Evolutionary conservation across 306 rosid genomes (phyloP).

Genomic region (Ochetophila trinervis): DNA sequence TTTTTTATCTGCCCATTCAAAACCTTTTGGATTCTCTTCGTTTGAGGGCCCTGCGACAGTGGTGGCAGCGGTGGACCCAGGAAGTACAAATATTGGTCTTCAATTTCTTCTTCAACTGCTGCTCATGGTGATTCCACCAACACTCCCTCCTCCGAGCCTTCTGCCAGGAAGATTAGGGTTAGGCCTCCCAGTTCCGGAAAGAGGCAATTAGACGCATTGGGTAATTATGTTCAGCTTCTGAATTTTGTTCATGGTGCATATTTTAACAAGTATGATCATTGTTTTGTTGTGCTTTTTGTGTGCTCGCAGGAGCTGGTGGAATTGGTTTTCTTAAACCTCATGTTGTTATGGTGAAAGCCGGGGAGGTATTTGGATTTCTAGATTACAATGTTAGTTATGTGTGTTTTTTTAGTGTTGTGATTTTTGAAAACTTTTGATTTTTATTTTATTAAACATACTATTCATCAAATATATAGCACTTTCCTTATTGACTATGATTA

Average conservation of each 20-base stretch:
- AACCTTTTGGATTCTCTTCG: too few relatives aligned
- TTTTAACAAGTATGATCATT: slow-evolving; percentile 2
- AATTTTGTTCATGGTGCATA: not conserved
- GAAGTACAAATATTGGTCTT: slow-evolving; percentile 65
- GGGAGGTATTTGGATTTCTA: slow-evolving; percentile 52
- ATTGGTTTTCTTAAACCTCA: slow-evolving; percentile 66
- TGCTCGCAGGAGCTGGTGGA: slow-evolving; percentile 55
- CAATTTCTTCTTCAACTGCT: slow-evolving; percentile 44
- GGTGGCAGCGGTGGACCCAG: slow-evolving; percentile 93
- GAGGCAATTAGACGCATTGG: slow-evolving; percentile 60
- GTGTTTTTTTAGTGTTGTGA: not conserved
- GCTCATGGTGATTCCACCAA: slow-evolving; percentile 51
- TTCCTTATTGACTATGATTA: too few relatives aligned
- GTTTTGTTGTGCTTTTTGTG: not conserved
- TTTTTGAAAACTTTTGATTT: too few relatives aligned
- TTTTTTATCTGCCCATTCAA: too few relatives aligned
- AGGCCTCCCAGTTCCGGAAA: slow-evolving; percentile 78
- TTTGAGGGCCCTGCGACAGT: too few relatives aligned
- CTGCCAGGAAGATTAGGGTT: slow-evolving; percentile 63
- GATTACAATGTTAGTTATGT: not conserved
- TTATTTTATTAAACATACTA: too few relatives aligned
- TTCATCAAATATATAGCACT: too few relatives aligned
- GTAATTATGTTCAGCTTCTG: slow-evolving; percentile 27
- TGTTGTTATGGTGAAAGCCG: slow-evolving; percentile 57
- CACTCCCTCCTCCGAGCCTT: slow-evolving; percentile 53